These are phyloP conservation scores for Sapria himalayana DNA, from an alignment of 345 rosid genomes.

Conservation along the genomic window DNA sequence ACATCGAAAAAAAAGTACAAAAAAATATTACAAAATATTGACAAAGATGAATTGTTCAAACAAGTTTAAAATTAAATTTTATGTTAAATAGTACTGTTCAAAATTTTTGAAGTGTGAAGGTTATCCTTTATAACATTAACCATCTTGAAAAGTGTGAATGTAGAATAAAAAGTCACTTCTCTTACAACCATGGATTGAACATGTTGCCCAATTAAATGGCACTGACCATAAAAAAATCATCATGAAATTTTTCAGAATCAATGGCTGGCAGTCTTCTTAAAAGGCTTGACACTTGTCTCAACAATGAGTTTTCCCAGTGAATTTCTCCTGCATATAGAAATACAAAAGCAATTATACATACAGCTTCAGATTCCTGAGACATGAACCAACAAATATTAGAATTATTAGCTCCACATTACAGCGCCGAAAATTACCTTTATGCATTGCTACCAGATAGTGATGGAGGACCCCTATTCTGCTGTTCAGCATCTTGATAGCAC, in stretches of 20 bases:
- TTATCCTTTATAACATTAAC: too few relatives aligned
- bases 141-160: too few relatives aligned
- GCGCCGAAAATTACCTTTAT: conserved; percentile 36
- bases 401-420: not conserved
- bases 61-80: too few relatives aligned
- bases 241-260: conserved; percentile 84
- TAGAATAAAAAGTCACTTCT: conserved; percentile 71
- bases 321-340: conserved; percentile 47
- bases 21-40: too few relatives aligned
- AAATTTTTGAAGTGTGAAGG: too few relatives aligned
- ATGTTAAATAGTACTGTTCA: too few relatives aligned
- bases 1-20: too few relatives aligned
- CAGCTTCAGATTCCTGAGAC: conserved; percentile 1
- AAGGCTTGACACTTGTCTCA: conserved; percentile 84
- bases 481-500: conserved; percentile 97
- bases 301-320: conserved; percentile 75
- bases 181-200: conserved; percentile 26
- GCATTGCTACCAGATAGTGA: conserved; percentile 77
- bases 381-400: not conserved
- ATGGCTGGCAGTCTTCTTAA: conserved; percentile 83
- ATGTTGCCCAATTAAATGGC: not conserved
- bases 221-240: conserved; percentile 84
- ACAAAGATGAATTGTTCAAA: too few relatives aligned
- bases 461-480: conserved; percentile 85
- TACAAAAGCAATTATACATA: conserved; percentile 5